phyloP scores from a whole-genome alignment of 306 rosid genomes.

The Quercus aquifolioides region DNA sequence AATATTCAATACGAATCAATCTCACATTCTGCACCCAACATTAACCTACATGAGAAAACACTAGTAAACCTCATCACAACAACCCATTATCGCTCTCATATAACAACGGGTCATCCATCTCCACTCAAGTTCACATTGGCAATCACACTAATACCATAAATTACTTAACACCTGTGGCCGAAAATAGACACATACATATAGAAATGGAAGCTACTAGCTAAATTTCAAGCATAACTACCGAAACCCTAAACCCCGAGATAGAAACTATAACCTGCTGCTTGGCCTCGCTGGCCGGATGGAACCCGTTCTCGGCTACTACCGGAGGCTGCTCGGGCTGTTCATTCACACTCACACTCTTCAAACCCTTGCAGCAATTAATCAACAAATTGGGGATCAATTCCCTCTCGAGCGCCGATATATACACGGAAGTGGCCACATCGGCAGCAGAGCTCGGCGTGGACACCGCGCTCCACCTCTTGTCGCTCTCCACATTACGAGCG shows the following conservation, averaged over 20 bases:
- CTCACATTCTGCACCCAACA: conserved; percentile 94
- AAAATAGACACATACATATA: neutral
- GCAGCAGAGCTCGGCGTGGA: conserved; percentile 71
- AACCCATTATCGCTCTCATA: neutral
- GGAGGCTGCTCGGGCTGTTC: conserved; percentile 59
- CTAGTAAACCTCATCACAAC: conserved; percentile 51
- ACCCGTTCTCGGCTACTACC: conserved; percentile 54
- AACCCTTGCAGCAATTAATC: conserved; percentile 81
- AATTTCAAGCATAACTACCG: neutral
- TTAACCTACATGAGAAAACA: conserved; percentile 71
- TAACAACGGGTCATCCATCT: neutral
- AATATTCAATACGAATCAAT: conserved; percentile 73
- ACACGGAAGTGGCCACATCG: conserved; percentile 64
- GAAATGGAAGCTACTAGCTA: neutral
- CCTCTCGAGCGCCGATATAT: conserved; percentile 64
- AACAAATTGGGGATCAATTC: conserved; percentile 78
- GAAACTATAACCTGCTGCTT: conserved; percentile 86
- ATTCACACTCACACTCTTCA: conserved; percentile 35
- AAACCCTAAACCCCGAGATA: conserved; percentile 12
- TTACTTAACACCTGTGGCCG: neutral
- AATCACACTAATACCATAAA: neutral
- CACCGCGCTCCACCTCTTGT: conserved; percentile 56
- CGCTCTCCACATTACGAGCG: conserved; percentile 28
- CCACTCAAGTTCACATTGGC: neutral
- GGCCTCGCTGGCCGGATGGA: conserved; percentile 52